A percentile compares a stretch with the other conserved stretches of the same genome.
Conservation (phyloP, 495 filamentous ascomycete genomes). For the Aspergillus funiculosus region DNA sequence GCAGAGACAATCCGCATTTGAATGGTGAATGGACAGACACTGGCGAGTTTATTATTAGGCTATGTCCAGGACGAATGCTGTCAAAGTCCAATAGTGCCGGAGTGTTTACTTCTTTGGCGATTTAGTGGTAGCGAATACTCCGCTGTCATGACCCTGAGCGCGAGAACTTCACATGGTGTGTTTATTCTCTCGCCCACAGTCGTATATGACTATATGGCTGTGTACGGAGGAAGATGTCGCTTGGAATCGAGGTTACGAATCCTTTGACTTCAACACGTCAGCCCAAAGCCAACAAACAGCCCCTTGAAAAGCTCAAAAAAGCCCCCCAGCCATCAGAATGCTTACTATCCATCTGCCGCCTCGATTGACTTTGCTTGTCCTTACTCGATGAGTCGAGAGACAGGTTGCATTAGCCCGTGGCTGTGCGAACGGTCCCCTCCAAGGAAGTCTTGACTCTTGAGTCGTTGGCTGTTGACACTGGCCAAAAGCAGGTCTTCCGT, state of each 20-base stretch:
- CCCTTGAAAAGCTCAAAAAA: no score
- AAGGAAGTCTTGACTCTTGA: no score
- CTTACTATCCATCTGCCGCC: no score
- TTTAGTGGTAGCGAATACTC: conserved; percentile 10
- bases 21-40: conserved; percentile 3
- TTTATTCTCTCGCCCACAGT: no score
- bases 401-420: conserved; percentile 4
- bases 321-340: no score
- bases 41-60: no score
- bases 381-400: not conserved
- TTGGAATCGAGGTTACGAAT: not conserved
- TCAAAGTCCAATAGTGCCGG: conserved; percentile 27
- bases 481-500: not conserved
- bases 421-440: not conserved
- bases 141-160: conserved; percentile 8
- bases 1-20: not conserved
- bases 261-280: conserved; percentile 5
- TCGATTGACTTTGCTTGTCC: not conserved
- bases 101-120: conserved; percentile 18
- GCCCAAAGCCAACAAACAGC: not conserved
- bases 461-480: no score
- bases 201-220: not conserved
- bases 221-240: not conserved
- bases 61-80: conserved; percentile 13
- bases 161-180: not conserved